Conservation (phyloP, 441 rosid genomes). For the Aquilaria agallochum region DNA sequence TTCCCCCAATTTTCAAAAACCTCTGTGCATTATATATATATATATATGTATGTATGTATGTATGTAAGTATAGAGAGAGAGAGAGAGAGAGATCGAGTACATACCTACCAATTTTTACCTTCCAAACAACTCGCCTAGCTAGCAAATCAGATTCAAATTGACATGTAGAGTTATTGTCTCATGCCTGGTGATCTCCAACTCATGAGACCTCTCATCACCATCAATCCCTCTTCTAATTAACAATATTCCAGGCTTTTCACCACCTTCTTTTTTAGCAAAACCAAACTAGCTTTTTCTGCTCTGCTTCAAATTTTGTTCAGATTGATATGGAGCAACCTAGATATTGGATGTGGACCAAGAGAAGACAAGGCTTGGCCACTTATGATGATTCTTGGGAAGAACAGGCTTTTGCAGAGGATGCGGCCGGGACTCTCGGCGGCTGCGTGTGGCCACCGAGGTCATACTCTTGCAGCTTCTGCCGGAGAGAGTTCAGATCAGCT, state of each 20-base stretch:
- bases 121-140: conserved; percentile 18
- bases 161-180: conserved; percentile 7
- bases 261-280: neutral
- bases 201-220: conserved; percentile 8
- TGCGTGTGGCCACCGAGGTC: conserved; percentile 98
- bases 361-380: conserved; percentile 26
- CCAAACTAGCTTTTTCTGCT: too few relatives aligned
- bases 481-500: conserved; percentile 91
- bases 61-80: too few relatives aligned
- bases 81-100: conserved; percentile 10
- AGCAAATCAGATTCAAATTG: conserved; percentile 6
- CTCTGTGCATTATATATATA: conserved; percentile 9
- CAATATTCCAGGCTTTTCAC: neutral
- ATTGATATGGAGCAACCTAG: conserved; percentile 39
- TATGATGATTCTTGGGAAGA: conserved; percentile 92
- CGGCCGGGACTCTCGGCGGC: conserved; percentile 69
- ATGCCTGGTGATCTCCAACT: conserved; percentile 3
- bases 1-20: conserved; percentile 10
- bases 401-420: conserved; percentile 91
- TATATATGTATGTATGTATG: too few relatives aligned
- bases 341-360: conserved; percentile 49
- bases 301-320: neutral
- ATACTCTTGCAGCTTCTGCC: conserved; percentile 90
- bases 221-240: neutral
- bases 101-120: conserved; percentile 33